Conservation (phyloP, 495 filamentous ascomycete species). For the Lichenothelia convexa region DNA sequence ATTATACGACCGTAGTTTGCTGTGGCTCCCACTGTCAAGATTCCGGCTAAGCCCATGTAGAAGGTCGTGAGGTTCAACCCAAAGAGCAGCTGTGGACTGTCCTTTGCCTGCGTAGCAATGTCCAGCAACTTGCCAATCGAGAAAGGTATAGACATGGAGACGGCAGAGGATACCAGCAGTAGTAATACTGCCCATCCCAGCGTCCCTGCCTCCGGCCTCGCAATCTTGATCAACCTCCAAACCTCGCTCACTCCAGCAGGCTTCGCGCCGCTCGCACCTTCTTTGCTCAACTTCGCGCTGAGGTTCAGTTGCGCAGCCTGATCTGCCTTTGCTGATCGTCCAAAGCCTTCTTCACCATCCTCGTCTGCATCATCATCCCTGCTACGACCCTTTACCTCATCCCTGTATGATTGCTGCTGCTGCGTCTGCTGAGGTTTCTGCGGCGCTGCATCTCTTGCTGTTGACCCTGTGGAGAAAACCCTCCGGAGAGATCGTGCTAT, state of each 20-base stretch:
- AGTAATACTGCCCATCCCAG: conserved; percentile 66
- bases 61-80: conserved; percentile 59
- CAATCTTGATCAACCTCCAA: conserved; percentile 76
- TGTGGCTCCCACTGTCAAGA: conserved; percentile 53
- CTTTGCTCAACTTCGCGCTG: conserved; percentile 67
- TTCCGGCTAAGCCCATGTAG: conserved; percentile 47
- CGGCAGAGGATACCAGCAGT: conserved; percentile 66
- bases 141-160: conserved; percentile 90
- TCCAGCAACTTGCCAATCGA: conserved; percentile 93
- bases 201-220: conserved; percentile 60
- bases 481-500: no score
- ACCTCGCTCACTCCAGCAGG: conserved; percentile 51
- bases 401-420: conserved; percentile 8
- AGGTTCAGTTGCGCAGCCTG: conserved; percentile 84
- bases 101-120: conserved; percentile 45
- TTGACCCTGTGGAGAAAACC: conserved; percentile 8
- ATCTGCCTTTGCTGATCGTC: conserved; percentile 55
- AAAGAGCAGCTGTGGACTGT: conserved; percentile 39
- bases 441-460: conserved; percentile 4
- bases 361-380: conserved; percentile 26
- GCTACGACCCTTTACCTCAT: conserved; percentile 11
- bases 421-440: background rate
- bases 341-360: conserved; percentile 40
- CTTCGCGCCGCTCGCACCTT: conserved; percentile 47
- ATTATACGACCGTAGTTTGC: conserved; percentile 93